phyloP scores from a whole-genome alignment of 2,329 filamentous ascomycete genomes.

The Venturia pyrina region DNA sequence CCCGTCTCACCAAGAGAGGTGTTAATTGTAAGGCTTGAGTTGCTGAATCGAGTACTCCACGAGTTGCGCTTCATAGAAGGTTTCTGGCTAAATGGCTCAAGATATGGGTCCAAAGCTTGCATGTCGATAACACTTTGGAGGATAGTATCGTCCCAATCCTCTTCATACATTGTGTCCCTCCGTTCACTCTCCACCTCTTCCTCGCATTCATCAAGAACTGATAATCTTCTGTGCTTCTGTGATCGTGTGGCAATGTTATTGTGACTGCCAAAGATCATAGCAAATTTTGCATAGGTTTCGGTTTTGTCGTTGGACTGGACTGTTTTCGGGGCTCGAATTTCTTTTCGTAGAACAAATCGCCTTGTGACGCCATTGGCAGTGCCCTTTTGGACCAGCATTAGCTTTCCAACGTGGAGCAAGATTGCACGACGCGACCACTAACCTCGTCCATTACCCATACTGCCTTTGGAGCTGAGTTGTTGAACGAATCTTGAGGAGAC shows the following conservation, averaged over 20 bases:
- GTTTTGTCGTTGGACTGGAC: neutral
- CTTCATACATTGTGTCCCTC: neutral
- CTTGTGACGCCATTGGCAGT: neutral
- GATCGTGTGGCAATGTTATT: neutral
- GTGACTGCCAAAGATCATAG: neutral
- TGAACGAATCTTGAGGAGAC: neutral
- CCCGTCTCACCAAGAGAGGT: neutral
- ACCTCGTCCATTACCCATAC: neutral
- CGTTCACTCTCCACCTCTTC: neutral
- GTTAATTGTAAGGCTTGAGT: neutral
- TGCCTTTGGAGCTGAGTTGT: neutral
- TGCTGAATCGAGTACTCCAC: neutral
- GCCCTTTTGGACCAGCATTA: neutral
- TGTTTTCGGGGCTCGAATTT: neutral
- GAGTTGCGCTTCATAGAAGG: neutral
- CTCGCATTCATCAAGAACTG: neutral
- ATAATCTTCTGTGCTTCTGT: neutral
- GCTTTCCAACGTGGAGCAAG: neutral
- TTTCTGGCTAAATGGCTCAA: neutral
- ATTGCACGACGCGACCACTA: neutral
- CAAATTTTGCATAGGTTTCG: neutral
- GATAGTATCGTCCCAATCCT: neutral
- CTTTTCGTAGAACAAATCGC: neutral
- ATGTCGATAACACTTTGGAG: neutral
- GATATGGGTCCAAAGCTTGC: neutral